Evolutionary conservation across 805 yeast genomes (phyloP), one percentile per base, ranked within the genome.

Genomic region (Scheffersomyces lignosus): DNA sequence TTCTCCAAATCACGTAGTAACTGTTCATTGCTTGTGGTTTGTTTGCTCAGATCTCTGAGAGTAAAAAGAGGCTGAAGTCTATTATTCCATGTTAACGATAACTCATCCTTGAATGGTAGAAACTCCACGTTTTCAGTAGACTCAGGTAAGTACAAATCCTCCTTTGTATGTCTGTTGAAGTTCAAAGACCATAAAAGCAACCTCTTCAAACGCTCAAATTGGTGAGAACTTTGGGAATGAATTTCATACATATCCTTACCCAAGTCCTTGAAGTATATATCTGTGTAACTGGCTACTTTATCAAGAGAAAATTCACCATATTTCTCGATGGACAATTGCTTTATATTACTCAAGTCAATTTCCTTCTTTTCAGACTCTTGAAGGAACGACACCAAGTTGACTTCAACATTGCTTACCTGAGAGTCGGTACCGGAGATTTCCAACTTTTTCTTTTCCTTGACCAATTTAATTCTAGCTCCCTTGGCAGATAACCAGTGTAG

Each of bases 331-430:
- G 51, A 66, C n/a, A 63, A 44, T 9, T 40, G 23, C 37, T 57
- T 53, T 26, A 65, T 40, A 14, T 45, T 33, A n/a, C 47, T 29
- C 34, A 72, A 47, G 43, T 70, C 66, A 4, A 73, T 33, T n/a
- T 45, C 55, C 20, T 58, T 60, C 8, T 51, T 48, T 18, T 46
- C 43, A 4, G 61, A 47, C 1, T 52, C 45, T 12, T 55, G 59
- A 31, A 72, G 47, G 18, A 59, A 52, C 3, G 56, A 47, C 26
- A 52, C 52, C 31, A 73, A 49, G n/a, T 64, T 58, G 22, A 75
- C 65, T 37, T 62, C 58, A 15, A 77, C 74, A 59, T 71, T 74
- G 17, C 61, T 57, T 25, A 67, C 57, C 25, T 75, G 76, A 15
- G 52, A 44, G 4, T 53, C 58, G 0, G 76, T 65, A 5, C 77